Base-by-base conservation (phyloP, 331 rosid species). In the Saraca asoca region DNA sequence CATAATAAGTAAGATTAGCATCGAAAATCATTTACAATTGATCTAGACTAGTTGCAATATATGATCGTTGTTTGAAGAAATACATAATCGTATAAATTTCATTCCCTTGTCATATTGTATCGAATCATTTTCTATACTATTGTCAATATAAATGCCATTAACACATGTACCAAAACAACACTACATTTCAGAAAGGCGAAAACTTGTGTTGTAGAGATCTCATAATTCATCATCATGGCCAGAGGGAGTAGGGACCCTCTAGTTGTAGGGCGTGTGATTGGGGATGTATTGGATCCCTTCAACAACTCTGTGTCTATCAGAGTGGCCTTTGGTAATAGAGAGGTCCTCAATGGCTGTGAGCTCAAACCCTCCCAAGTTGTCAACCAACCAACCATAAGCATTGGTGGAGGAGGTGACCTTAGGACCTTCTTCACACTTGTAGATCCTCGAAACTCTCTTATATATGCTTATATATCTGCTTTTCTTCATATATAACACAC, bases 391-490 rank as follows among this genome's bases (percentile, higher is more conserved):
- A 74, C 83, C 63, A 81, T 76, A 58, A 78, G 76, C 35, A 64
- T 74, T 16, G 90, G 90, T 29, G 90, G 90, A 2, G 90, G 90
- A 2, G 78, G 68, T 12, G 90, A 85, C 44, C 77, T 81, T 31
- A 75, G 90, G 66, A 85, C 87, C 37, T 81, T 81, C 73, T 81
- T 73, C 72, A 81, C 90, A 66, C 71, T 85, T 81, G 90, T 81
- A 63, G 20, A 24, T 24, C 31, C 31, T 24, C 31, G 3, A 24
- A 24, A 24, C 31, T 24, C 31, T 24, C 31, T 24, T 24, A 24
- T 56, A 37, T 37, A 37, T 37, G 8, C 2, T 39, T 8, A 39
- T 7, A 10, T 39, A 2, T 10, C 5, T 37, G 1, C 11, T 39
- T 39, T 10, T 10, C 11, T 39, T 39, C 2, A 2, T 39, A 7